Percentiles rank a stretch among this genome's conserved stretches.
phyloP scores from a whole-genome alignment of 2,329 filamentous ascomycete genomes.

The Anisogramma anomala region DNA sequence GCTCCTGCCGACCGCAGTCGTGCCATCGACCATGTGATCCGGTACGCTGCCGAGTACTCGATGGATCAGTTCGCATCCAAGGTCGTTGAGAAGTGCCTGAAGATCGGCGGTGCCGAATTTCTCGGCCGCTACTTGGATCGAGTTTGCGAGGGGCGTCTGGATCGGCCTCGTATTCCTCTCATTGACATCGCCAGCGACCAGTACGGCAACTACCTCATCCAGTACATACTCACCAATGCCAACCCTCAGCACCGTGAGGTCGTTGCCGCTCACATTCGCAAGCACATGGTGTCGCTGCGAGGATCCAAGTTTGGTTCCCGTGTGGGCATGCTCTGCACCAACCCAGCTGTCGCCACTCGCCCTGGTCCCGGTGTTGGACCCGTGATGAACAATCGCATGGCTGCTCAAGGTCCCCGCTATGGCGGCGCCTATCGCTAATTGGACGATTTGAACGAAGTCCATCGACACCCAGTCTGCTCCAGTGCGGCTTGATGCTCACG shows the following conservation, averaged over 20 bases:
- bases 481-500: neutral
- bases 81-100: slow-evolving; percentile 97
- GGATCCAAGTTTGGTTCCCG: slow-evolving; percentile 98
- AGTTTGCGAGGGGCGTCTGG: slow-evolving; percentile 80
- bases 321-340: slow-evolving; percentile 97
- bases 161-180: slow-evolving; percentile 88
- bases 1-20: slow-evolving; percentile 81
- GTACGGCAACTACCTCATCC: slow-evolving; percentile 96
- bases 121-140: slow-evolving; percentile 84
- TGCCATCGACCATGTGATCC: slow-evolving; percentile 90
- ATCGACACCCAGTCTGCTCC: neutral
- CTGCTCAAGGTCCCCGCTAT: slow-evolving; percentile 47
- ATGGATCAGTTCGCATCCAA: slow-evolving; percentile 99
- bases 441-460: neutral
- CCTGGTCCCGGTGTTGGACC: slow-evolving; percentile 73
- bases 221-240: slow-evolving; percentile 89
- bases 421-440: slow-evolving; percentile 47
- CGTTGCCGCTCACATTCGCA: slow-evolving; percentile 87
- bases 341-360: slow-evolving; percentile 78
- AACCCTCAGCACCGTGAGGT: slow-evolving; percentile 81
- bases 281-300: slow-evolving; percentile 98
- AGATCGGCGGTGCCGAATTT: slow-evolving; percentile 87
- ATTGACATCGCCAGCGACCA: slow-evolving; percentile 98
- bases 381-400: slow-evolving; percentile 46
- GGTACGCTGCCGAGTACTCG: slow-evolving; percentile 89